Evolutionary conservation across 352 stramenopile species (phyloP).

Genomic region (Globisporangium heterothallicum): DNA sequence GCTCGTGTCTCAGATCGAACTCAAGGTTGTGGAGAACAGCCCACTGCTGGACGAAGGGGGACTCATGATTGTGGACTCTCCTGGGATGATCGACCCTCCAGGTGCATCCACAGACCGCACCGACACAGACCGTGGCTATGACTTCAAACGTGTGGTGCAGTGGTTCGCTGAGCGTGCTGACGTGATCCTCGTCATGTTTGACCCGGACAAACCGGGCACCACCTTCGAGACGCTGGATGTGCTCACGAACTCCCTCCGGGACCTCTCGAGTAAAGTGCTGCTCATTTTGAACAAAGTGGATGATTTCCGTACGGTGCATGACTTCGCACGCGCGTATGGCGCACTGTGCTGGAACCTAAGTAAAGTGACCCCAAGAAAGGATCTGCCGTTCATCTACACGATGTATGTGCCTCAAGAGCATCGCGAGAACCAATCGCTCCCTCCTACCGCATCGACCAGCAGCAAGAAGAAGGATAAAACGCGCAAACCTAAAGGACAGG

Average conservation of each 20-base stretch:
- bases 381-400: slow-evolving; percentile 86
- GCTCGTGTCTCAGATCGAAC: slow-evolving; percentile 83
- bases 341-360: slow-evolving; percentile 87
- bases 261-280: slow-evolving; percentile 76
- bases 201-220: slow-evolving; percentile 83
- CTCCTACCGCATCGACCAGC: neutral
- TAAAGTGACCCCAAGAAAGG: slow-evolving; percentile 83
- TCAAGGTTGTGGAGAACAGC: slow-evolving; percentile 73
- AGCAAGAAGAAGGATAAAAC: slow-evolving; percentile 17
- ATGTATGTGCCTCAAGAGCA: slow-evolving; percentile 83
- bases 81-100: slow-evolving; percentile 84
- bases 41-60: slow-evolving; percentile 67
- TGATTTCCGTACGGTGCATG: slow-evolving; percentile 82
- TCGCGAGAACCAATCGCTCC: slow-evolving; percentile 17
- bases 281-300: slow-evolving; percentile 89
- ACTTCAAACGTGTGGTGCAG: slow-evolving; percentile 84
- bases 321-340: slow-evolving; percentile 82
- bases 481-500: too few relatives aligned
- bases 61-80: slow-evolving; percentile 84
- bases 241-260: slow-evolving; percentile 67
- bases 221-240: slow-evolving; percentile 88
- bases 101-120: slow-evolving; percentile 49
- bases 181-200: slow-evolving; percentile 88
- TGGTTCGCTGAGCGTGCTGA: slow-evolving; percentile 84
- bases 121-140: slow-evolving; percentile 76